Conservation (phyloP, 345 rosid genomes). For the Arabis alpina region DNA sequence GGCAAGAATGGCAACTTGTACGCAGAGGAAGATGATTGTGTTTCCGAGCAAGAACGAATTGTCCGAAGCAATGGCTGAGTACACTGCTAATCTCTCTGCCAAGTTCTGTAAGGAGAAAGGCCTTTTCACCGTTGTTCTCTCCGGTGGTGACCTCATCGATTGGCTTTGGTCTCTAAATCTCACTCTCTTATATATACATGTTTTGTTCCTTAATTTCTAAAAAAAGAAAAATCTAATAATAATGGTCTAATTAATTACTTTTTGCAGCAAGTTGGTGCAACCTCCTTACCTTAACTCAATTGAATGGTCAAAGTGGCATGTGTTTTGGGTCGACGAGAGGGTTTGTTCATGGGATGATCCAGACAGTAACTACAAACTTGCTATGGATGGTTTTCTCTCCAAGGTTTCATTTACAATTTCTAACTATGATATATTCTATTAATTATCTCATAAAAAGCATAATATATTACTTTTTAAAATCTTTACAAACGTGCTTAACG, state of each 20-base stretch:
- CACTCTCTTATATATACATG: not conserved
- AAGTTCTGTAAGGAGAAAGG: constrained; percentile 67
- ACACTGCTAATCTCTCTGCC: constrained; percentile 64
- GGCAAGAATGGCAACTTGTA: constrained; percentile 22
- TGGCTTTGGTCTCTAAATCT: constrained; percentile 55
- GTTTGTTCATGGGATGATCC: constrained; percentile 75
- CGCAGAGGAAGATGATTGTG: constrained; percentile 13
- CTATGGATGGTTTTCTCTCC: constrained; percentile 70
- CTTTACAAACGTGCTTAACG: too few relatives aligned
- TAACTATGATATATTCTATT: not conserved
- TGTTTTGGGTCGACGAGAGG: constrained; percentile 92
- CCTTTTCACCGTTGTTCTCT: constrained; percentile 67
- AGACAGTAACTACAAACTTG: constrained; percentile 85
- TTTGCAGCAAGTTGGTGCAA: constrained; percentile 59
- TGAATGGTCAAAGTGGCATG: constrained; percentile 91
- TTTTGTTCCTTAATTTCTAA: not conserved
- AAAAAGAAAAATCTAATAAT: not conserved
- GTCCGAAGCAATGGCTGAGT: constrained; percentile 63
- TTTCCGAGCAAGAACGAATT: constrained; percentile 39
- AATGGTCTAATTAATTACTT: not conserved
- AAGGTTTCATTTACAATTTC: constrained; percentile 48
- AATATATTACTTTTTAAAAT: too few relatives aligned
- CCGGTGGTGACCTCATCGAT: constrained; percentile 75
- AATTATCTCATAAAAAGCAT: not conserved
- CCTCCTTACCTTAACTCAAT: constrained; percentile 59